Percentiles rank a stretch among this genome's conserved stretches.
Evolutionary conservation across 2,329 filamentous ascomycete species (phyloP).

Genomic region (Verticillium alfalfae): DNA sequence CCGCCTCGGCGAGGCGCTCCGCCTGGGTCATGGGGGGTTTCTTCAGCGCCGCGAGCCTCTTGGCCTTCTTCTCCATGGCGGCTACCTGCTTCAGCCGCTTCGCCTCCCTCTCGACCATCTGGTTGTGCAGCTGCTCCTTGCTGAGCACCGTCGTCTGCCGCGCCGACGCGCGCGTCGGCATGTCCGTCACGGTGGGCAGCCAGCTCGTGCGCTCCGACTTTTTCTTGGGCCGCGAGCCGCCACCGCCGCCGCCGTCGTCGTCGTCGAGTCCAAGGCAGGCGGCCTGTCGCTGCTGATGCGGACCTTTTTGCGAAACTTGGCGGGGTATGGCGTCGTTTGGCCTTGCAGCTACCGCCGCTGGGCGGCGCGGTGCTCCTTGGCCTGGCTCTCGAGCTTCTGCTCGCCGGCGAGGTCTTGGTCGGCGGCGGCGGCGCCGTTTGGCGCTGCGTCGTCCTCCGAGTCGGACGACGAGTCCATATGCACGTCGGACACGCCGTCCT

Average conservation of each 20-base stretch:
- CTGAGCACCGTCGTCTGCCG: constrained; percentile 53
- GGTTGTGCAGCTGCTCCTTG: constrained; percentile 60
- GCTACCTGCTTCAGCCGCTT: constrained; percentile 66
- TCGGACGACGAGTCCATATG: constrained; percentile 82
- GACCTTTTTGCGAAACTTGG: constrained; percentile 68
- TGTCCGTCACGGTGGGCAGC: constrained; percentile 48
- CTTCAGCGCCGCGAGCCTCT: constrained; percentile 67
- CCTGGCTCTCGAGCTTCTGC: constrained; percentile 74
- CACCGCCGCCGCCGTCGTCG: constrained; percentile 28
- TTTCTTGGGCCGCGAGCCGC: constrained; percentile 48
- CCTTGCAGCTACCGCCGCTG: constrained; percentile 71
- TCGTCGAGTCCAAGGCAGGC: constrained; percentile 24
- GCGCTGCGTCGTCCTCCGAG: constrained; percentile 64
- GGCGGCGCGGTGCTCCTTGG: constrained; percentile 59
- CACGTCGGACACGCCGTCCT: constrained; percentile 65
- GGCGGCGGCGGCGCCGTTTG: constrained; percentile 38
- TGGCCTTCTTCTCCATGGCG: constrained; percentile 62
- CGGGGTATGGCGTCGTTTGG: constrained; percentile 67
- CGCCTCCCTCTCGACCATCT: constrained; percentile 68
- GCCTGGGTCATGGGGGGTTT: constrained; percentile 82
- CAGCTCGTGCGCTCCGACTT: constrained; percentile 56
- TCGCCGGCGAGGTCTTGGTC: constrained; percentile 76
- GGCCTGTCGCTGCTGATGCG: constrained; percentile 52
- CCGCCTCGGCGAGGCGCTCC: constrained; percentile 77
- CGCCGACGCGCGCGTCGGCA: constrained; percentile 53